phyloP scores from a whole-genome alignment of 306 rosid species.

The Prinsepia uniflora region DNA sequence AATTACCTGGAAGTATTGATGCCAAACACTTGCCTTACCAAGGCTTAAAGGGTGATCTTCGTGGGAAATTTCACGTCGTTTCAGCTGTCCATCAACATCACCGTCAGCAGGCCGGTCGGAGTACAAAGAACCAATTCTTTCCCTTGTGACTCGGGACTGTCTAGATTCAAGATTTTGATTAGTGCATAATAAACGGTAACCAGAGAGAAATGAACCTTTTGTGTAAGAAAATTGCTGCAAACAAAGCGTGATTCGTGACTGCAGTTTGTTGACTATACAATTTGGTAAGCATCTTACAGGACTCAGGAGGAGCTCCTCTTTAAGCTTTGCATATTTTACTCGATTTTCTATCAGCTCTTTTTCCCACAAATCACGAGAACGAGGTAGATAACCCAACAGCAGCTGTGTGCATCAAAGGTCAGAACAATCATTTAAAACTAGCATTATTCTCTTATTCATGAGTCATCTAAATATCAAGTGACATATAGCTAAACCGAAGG shows the following conservation, averaged over 20 bases:
- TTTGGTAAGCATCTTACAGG: slow-evolving; percentile 55
- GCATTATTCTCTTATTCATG: background rate
- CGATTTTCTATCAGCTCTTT: slow-evolving; percentile 50
- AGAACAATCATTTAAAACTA: slow-evolving; percentile 31
- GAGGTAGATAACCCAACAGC: slow-evolving; percentile 68
- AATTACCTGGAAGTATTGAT: slow-evolving; percentile 58
- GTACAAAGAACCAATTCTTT: slow-evolving; percentile 31
- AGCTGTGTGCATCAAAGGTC: slow-evolving; percentile 47
- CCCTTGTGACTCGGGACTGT: slow-evolving; percentile 60
- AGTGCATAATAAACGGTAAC: slow-evolving; percentile 27
- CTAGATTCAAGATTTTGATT: slow-evolving; percentile 50
- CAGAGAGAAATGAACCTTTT: slow-evolving; percentile 5
- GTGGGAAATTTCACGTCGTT: slow-evolving; percentile 51
- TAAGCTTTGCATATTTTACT: slow-evolving; percentile 53
- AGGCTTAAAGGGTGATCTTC: slow-evolving; percentile 87
- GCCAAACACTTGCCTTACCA: slow-evolving; percentile 65
- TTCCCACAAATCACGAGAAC: slow-evolving; percentile 65
- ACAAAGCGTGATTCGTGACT: slow-evolving; percentile 15
- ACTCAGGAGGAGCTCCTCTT: slow-evolving; percentile 67
- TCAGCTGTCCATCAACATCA: slow-evolving; percentile 51
- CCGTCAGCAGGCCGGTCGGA: slow-evolving; percentile 31
- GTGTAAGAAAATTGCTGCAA: background rate
- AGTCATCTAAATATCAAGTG: background rate
- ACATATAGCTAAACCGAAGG: background rate
- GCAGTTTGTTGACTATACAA: slow-evolving; percentile 3